Evolutionary conservation across 495 filamentous ascomycete genomes (phyloP).

Genomic region (Aeminium ludgeri): DNA sequence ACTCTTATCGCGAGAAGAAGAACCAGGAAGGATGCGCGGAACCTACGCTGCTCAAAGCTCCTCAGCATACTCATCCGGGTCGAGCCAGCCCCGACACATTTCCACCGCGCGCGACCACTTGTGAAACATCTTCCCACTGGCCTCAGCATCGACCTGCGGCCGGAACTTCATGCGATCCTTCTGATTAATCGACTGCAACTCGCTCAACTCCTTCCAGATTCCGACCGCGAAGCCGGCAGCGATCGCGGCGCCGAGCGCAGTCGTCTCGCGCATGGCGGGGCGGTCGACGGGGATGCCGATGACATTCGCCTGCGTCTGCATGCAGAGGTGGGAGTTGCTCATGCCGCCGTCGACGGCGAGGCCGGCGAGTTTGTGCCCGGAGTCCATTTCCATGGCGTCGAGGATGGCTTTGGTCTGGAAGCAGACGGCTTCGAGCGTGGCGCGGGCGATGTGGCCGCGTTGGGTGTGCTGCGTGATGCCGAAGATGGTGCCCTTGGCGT

Average conservation of each 20-base stretch:
- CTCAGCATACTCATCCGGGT: conserved; percentile 28
- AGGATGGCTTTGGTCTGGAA: conserved; percentile 92
- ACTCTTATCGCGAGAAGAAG: too few relatives aligned
- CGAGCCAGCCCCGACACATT: conserved; percentile 76
- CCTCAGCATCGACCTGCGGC: conserved; percentile 42
- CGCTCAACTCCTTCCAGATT: conserved; percentile 65
- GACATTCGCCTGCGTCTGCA: conserved; percentile 90
- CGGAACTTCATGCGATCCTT: conserved; percentile 57
- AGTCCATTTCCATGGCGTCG: conserved; percentile 88
- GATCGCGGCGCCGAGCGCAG: conserved; percentile 83
- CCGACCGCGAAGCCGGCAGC: conserved; percentile 76
- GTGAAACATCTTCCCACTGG: conserved; percentile 52
- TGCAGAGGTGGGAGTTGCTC: conserved; percentile 83
- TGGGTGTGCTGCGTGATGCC: conserved; percentile 86
- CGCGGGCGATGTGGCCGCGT: conserved; percentile 79
- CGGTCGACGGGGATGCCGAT: conserved; percentile 77
- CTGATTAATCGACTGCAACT: conserved; percentile 63
- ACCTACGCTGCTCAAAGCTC: conserved; percentile 15
- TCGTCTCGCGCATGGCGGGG: conserved; percentile 85
- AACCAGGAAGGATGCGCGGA: too few relatives aligned
- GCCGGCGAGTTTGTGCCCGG: conserved; percentile 53
- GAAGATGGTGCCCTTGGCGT: conserved; percentile 76
- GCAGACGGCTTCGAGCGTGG: conserved; percentile 87
- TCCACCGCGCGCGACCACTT: conserved; percentile 78
- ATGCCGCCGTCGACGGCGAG: conserved; percentile 89